A percentile compares a stretch with the other conserved stretches of the same genome.
phyloP scores from a whole-genome alignment of 1,284 basidiomycete species.

The Apiotrichum veenhuisii region DNA sequence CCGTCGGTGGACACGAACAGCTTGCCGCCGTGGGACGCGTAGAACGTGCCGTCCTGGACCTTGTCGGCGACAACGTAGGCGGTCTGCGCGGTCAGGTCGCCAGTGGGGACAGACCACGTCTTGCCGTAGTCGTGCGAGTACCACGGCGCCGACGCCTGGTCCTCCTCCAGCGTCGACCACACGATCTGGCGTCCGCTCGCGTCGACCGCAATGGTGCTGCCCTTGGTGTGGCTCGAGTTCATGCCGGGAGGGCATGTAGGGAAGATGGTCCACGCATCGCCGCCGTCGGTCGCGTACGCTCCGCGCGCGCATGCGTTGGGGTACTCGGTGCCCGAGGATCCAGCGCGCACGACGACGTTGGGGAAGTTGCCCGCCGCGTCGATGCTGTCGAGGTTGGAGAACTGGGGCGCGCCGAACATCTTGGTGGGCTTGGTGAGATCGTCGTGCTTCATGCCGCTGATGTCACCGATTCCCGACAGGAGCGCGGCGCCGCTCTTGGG shows the following conservation, averaged over 20 bases:
- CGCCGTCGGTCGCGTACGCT: neutral
- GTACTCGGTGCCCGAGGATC: neutral
- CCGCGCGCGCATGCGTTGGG: neutral
- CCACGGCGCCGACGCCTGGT: neutral
- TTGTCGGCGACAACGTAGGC: neutral
- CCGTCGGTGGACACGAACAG: neutral
- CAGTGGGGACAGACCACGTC: neutral
- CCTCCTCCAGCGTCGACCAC: neutral
- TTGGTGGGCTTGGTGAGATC: neutral
- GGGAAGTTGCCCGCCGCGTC: neutral
- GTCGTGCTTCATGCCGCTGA: neutral
- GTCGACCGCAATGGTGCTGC: neutral
- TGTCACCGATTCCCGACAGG: neutral
- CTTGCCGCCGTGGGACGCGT: neutral
- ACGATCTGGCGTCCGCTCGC: neutral
- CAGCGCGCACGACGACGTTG: neutral
- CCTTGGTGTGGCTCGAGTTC: neutral
- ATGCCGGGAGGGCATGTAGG: neutral
- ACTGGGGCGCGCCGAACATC: neutral
- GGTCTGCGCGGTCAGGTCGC: neutral
- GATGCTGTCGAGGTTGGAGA: neutral
- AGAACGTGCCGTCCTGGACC: neutral
- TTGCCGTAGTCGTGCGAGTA: neutral
- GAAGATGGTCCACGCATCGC: neutral
- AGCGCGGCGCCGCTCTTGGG: neutral